Base-by-base conservation (phyloP, 495 filamentous ascomycete genomes). In the Melanomma pulvis-pyrius region DNA sequence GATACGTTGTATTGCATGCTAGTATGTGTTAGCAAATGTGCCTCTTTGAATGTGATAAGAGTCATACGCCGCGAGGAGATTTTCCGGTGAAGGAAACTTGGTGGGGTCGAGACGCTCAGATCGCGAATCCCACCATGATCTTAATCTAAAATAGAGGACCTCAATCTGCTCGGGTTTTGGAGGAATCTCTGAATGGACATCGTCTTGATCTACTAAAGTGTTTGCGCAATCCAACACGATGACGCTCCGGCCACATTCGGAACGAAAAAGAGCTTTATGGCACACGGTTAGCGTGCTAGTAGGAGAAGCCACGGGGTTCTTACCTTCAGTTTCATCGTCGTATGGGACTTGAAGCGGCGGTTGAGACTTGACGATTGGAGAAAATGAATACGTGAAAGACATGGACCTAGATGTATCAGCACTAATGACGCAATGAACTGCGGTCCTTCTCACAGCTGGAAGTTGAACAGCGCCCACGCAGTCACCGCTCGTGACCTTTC, bases 401-500 rank as follows among this genome's bases (percentile, higher is more conserved):
- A 68, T 63, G 1, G 59, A 56, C 22, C 65, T 68, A 26, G 11
- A 21, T 30, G 15, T 1, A 29, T 61, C 12, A 56, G 46, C 49
- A 4, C 4, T 22, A 17, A 6, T 41, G 39, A n/a, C 2, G 3
- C 7, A 28, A 12, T 1, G 9, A 1, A 9, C 29, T 19, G 8
- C 19, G 26, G 22, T n/a, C 1, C 4, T n/a, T 49, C 65, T 57
- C 25, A 68, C 65, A 63, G 22, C 58, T 68, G 65, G 25, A 68
- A 68, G 32, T 68, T 68, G 29, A 68, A 68, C 8, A 68, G 51
- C 2, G 52, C 53, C 65, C 65, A 68, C 0, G 65, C 65, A 24
- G 59, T 59, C 11, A 63, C 65, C 0, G 59, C 34, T 12, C 59
- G 51, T 15, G 44, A 59, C 19, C 25, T 63, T 21, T 46, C 65